Evolutionary conservation across 1,139 yeast genomes (phyloP), one percentile per base, ranked within the genome.

Genomic region (Suhomyces bokatorum): DNA sequence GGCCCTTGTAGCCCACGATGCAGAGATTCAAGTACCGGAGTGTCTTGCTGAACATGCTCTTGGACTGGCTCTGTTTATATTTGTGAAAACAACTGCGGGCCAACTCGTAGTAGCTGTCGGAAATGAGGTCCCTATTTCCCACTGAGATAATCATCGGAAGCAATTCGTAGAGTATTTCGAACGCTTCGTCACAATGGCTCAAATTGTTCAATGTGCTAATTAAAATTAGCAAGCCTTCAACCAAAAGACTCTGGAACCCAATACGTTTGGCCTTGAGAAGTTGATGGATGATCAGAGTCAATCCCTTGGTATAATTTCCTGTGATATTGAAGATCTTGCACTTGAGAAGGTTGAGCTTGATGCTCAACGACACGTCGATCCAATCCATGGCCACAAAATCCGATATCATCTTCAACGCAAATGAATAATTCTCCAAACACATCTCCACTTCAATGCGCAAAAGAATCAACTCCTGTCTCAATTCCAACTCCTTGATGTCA

Each of bases 271-370:
- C 74, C 14, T 64, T 53, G 37, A 70, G 68, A 6, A 80, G 59
- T 37, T 75, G 75, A 52, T 75, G 78, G 2, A 79, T 58, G 0
- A 77, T 55, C 32, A 75, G 58, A 0, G 80, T 69, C 12, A 80
- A 51, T 0, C 73, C 77, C 40, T 77, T 63, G 7, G 72, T 57
- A 10, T 72, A 70, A 4, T 68, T 62, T 1, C 71, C 73, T 1
- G 76, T 60, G 11, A 55, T 46, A 24, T 67, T 58, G 47, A 74
- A 64, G 2, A 79, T 64, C 14, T 60, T 57, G 40, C 80, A 72
- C 50, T 75, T 75, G 35, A 79, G 53, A 12, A 79, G 51, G 34
- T 73, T 75, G 43, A 78, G 67, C 51, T 69, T 67, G 30, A 78
- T 62, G 13, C 62, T 62, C 63, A 77, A 67, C 40, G 65, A 68